Conservation (phyloP, 2,329 filamentous ascomycete species). For the Aureobasidium pullulans region DNA sequence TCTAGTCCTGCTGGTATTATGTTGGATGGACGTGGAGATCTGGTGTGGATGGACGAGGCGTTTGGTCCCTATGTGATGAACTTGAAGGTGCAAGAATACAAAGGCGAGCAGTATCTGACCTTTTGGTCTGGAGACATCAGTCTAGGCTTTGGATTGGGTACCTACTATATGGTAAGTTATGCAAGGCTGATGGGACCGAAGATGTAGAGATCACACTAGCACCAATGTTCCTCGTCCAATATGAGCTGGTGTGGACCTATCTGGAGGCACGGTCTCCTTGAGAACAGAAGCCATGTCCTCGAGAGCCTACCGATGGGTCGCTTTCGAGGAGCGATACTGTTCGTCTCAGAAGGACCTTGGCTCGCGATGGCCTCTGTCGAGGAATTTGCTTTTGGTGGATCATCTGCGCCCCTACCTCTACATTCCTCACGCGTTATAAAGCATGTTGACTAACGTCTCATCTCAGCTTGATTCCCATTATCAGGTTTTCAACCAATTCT, state of each 20-base stretch:
- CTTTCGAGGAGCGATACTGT: too few relatives aligned
- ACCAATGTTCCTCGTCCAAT: too few relatives aligned
- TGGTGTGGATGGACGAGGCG: constrained; percentile 29
- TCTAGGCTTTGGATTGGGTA: constrained; percentile 17
- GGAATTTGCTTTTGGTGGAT: too few relatives aligned
- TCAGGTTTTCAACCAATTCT: constrained; percentile 22
- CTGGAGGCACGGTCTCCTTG: too few relatives aligned
- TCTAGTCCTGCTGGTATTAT: constrained; percentile 23
- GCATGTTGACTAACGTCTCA: neutral
- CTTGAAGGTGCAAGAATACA: constrained; percentile 28
- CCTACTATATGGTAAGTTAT: constrained; percentile 22
- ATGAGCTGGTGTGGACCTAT: too few relatives aligned
- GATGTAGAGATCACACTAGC: too few relatives aligned
- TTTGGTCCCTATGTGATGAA: constrained; percentile 24
- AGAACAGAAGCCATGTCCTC: too few relatives aligned
- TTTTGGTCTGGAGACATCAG: constrained; percentile 31
- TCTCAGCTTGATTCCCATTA: constrained; percentile 22
- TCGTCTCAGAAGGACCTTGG: too few relatives aligned
- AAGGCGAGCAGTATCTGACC: constrained; percentile 30
- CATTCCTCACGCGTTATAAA: neutral
- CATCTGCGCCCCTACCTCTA: too few relatives aligned
- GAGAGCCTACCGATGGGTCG: too few relatives aligned
- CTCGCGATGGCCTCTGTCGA: too few relatives aligned
- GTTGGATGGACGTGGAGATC: constrained; percentile 24
- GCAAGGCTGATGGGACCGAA: neutral